Percentiles rank a stretch among this genome's conserved stretches.
Evolutionary conservation across 2,329 filamentous ascomycete species (phyloP).

Genomic region (Fusarium albidum): DNA sequence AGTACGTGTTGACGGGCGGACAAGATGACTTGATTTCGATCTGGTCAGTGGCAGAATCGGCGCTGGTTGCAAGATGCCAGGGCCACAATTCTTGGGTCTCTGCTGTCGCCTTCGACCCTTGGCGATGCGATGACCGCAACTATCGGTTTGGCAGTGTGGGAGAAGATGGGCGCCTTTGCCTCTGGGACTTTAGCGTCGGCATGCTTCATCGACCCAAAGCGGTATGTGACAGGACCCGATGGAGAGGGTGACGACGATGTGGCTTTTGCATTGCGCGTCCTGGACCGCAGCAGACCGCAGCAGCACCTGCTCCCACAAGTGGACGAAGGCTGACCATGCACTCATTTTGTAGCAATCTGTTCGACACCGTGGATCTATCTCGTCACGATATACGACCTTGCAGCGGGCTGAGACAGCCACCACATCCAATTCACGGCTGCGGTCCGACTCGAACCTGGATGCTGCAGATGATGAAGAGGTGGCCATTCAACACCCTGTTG

Average conservation of each 20-base stretch:
- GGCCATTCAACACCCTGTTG: conserved; percentile 78
- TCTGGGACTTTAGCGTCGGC: conserved; percentile 98
- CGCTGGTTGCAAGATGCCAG: conserved; percentile 89
- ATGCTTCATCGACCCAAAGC: conserved; percentile 94
- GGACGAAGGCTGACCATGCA: conserved; percentile 21
- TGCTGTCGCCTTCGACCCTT: conserved; percentile 92
- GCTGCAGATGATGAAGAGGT: conserved; percentile 61
- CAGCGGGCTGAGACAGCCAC: conserved; percentile 70
- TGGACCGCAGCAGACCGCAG: neutral
- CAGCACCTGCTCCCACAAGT: neutral
- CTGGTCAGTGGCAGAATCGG: conserved; percentile 86
- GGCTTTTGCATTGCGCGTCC: neutral
- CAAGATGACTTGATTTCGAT: conserved; percentile 97
- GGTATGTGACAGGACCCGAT: conserved; percentile 58
- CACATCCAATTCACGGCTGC: conserved; percentile 64
- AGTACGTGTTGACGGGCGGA: conserved; percentile 93
- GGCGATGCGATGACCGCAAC: conserved; percentile 94
- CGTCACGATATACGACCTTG: conserved; percentile 56
- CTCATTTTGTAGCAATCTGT: conserved; percentile 31
- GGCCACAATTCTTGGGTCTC: conserved; percentile 97
- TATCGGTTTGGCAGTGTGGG: conserved; percentile 97
- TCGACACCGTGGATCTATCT: conserved; percentile 60
- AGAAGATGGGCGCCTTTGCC: conserved; percentile 86
- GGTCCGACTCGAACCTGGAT: conserved; percentile 76
- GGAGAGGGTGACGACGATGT: neutral